A percentile compares a stretch with the other conserved stretches of the same genome.
Conservation (phyloP, 768 basidiomycete species). For the Russula abietina region DNA sequence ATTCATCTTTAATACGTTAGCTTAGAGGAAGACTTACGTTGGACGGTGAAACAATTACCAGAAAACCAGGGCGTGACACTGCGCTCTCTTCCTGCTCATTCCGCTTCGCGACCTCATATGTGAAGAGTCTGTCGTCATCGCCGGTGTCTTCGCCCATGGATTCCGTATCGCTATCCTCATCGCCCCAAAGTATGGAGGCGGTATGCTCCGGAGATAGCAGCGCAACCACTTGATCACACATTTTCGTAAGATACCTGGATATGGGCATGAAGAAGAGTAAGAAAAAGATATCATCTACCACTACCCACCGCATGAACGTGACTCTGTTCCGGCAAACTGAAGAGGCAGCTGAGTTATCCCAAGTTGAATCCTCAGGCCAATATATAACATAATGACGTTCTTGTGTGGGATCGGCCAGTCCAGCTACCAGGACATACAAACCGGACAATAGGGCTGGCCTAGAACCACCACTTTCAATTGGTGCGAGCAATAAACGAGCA, state of each 20-base stretch:
- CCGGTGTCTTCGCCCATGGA: slow-evolving; percentile 38
- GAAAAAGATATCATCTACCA: not conserved
- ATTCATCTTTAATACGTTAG: not conserved
- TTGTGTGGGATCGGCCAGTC: slow-evolving; percentile 14
- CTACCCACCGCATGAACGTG: slow-evolving; percentile 53
- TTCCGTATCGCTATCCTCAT: slow-evolving; percentile 28
- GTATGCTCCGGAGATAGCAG: slow-evolving; percentile 47
- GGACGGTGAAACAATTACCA: slow-evolving; percentile 29
- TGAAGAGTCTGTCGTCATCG: slow-evolving; percentile 43
- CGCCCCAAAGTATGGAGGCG: slow-evolving; percentile 40
- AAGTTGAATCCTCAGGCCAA: slow-evolving; percentile 38
- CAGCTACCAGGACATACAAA: slow-evolving; percentile 39
- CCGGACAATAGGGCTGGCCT: slow-evolving; percentile 42
- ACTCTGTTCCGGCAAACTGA: slow-evolving; percentile 47
- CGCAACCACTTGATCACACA: slow-evolving; percentile 49
- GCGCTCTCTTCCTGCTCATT: slow-evolving; percentile 51
- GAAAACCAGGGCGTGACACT: slow-evolving; percentile 39
- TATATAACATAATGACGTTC: slow-evolving; percentile 36
- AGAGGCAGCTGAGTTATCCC: slow-evolving; percentile 44
- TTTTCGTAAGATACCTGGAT: slow-evolving; percentile 51
- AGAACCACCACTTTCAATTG: slow-evolving; percentile 19
- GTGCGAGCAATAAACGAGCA: slow-evolving; percentile 22
- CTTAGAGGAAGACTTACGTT: not conserved
- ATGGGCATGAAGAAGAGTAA: not conserved
- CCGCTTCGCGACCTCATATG: slow-evolving; percentile 49